Conservation (phyloP, 2,329 filamentous ascomycete species). For the Neonectria neomacrospora region DNA sequence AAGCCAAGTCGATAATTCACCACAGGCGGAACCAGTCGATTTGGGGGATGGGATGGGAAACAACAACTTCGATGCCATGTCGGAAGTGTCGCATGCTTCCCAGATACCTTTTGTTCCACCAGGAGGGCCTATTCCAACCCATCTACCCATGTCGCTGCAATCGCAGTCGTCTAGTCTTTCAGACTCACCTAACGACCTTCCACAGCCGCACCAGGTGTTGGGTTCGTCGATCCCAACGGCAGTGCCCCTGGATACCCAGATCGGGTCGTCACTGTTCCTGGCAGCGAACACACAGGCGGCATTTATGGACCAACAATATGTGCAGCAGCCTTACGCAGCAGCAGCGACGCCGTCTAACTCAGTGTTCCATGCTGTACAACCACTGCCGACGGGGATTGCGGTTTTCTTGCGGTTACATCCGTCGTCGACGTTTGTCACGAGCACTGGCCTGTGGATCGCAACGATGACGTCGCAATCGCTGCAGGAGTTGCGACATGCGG, state of each 20-base stretch:
- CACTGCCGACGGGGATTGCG: conserved; percentile 55
- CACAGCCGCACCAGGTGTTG: conserved; percentile 42
- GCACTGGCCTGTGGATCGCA: conserved; percentile 71
- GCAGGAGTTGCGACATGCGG: conserved; percentile 70
- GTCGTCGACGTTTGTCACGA: conserved; percentile 65
- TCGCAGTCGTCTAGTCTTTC: conserved; percentile 35
- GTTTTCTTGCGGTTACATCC: conserved; percentile 77
- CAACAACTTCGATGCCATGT: conserved; percentile 39
- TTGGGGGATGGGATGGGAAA: conserved; percentile 35
- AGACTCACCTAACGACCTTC: conserved; percentile 30
- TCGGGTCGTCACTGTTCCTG: conserved; percentile 53
- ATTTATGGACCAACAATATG: conserved; percentile 50
- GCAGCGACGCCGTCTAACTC: conserved; percentile 37
- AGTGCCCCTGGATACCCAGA: conserved; percentile 50
- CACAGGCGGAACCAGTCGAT: conserved; percentile 30
- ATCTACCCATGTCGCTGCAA: conserved; percentile 38
- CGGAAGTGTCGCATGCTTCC: conserved; percentile 38
- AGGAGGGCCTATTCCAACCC: conserved; percentile 31
- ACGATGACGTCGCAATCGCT: conserved; percentile 69
- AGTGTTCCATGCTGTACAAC: conserved; percentile 39
- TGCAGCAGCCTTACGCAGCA: conserved; percentile 44
- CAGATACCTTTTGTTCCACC: conserved; percentile 41
- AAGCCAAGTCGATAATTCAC: conserved; percentile 32
- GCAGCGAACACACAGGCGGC: conserved; percentile 51
- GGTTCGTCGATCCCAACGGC: conserved; percentile 37